Evolutionary conservation across 2,329 filamentous ascomycete genomes (phyloP).

Genomic region (Hypoxylon sp.): DNA sequence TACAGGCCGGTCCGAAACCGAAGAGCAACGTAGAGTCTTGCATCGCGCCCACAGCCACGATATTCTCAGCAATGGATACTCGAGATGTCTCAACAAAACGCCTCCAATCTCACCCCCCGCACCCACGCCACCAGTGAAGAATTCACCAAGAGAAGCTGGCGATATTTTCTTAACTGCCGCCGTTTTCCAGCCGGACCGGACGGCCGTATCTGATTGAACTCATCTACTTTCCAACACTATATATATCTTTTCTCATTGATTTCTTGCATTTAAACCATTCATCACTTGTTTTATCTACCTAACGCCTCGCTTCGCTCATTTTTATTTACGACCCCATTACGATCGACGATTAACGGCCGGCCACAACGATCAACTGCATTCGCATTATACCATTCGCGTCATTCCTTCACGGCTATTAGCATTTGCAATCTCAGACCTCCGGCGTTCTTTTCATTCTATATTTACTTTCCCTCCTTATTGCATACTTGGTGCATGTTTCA

Average conservation of each 20-base stretch:
- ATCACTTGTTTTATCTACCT: constrained; percentile 17
- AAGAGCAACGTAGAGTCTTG: constrained; percentile 59
- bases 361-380: constrained; percentile 48
- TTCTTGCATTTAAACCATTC: neutral
- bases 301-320: constrained; percentile 17
- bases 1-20: constrained; percentile 46
- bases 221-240: constrained; percentile 7
- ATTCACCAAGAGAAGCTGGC: constrained; percentile 48
- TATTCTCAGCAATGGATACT: constrained; percentile 56
- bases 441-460: constrained; percentile 32
- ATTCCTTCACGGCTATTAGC: constrained; percentile 38
- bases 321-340: constrained; percentile 32
- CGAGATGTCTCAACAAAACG: constrained; percentile 48
- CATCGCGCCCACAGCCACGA: constrained; percentile 68
- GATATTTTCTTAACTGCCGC: constrained; percentile 65
- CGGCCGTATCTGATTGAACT: constrained; percentile 27
- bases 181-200: constrained; percentile 62
- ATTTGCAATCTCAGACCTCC: constrained; percentile 32
- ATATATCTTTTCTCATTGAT: constrained; percentile 12
- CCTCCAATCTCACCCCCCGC: constrained; percentile 55
- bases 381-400: constrained; percentile 39
- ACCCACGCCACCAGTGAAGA: constrained; percentile 56
- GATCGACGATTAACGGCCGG: constrained; percentile 52
- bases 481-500: constrained; percentile 8
- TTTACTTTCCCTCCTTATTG: constrained; percentile 9